Evolutionary conservation across 2,329 filamentous ascomycete genomes (phyloP), one percentile per base, ranked within the genome.

Genomic region (Teratosphaeria nubilosa): DNA sequence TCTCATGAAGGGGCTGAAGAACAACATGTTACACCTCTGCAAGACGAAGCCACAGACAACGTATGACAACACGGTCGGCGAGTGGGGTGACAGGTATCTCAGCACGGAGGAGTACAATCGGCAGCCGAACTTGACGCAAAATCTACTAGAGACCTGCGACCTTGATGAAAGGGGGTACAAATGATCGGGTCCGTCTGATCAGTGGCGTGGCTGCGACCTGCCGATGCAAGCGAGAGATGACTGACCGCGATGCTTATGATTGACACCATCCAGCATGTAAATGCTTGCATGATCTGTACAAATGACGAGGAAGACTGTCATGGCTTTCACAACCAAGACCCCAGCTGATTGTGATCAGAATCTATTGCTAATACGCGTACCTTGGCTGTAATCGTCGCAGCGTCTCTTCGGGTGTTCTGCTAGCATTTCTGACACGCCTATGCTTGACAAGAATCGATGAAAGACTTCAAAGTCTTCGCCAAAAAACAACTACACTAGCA

Each of bases 11-110:
- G 68, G 65, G 1, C 51, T 76, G 30, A 75, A 72, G 54, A 66
- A 72, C 25, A 71, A 73, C 14, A 67, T 77, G 61, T 68, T 73
- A 55, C 70, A 72, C 62, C 67, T 78, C 14, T 77, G 75, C 59
- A 62, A 57, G 60, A 69, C 64, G 6, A 78, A 78, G 66, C 74
- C 76, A 1, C 62, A 65, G 25, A 73, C 74, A 1, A 77, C 72
- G 2, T 69, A 70, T 59, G 66, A 70, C 56, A 74, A 72, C 58
- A 70, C 69, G 16, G 70, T 73, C 1, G 66, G 67, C 0, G 65
- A 66, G 13, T 72, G 65, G 65, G 73, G 73, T 5, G 70, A 73
- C 34, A 66, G 68, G 50, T 75, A 70, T 62, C 60, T 73, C 25
- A 51, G 53, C 10, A 41, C 53, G 10, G 68, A 73, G 50, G 70